Conservation (phyloP, 192 early-diverging fungal genomes). For the Coemansia sp. region DNA sequence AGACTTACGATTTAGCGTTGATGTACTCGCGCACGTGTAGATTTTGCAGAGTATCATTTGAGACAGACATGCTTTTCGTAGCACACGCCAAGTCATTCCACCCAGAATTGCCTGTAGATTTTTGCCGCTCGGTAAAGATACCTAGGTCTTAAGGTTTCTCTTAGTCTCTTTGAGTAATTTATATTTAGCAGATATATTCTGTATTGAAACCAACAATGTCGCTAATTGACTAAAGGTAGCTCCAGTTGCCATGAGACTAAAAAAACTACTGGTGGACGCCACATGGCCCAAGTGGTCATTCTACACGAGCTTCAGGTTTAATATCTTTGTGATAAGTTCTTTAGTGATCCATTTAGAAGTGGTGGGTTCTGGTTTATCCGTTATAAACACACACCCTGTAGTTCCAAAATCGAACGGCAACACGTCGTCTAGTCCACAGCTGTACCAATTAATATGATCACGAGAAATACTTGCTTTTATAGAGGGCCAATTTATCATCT, state of each 20-base stretch:
- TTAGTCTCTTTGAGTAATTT: no score
- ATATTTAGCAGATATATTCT: no score
- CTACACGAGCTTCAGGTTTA: background rate
- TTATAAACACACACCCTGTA: background rate
- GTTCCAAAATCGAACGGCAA: background rate
- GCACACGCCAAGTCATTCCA: no score
- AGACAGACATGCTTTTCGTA: no score
- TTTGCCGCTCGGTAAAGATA: no score
- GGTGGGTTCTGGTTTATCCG: background rate
- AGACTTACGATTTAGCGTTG: no score
- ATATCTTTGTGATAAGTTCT: background rate
- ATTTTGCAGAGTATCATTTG: no score
- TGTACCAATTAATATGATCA: background rate
- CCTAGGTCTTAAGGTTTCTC: no score
- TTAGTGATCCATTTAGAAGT: background rate
- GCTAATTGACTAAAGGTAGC: no score
- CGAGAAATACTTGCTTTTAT: background rate
- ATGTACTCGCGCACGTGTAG: no score
- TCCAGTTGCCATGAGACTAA: background rate
- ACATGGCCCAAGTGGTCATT: background rate
- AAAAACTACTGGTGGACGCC: background rate
- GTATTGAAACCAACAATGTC: no score
- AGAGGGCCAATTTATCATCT: background rate
- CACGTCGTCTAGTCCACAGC: background rate
- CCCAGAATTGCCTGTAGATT: no score